phyloP scores from a whole-genome alignment of 2,329 filamentous ascomycete genomes.

The Fusarium sp. region DNA sequence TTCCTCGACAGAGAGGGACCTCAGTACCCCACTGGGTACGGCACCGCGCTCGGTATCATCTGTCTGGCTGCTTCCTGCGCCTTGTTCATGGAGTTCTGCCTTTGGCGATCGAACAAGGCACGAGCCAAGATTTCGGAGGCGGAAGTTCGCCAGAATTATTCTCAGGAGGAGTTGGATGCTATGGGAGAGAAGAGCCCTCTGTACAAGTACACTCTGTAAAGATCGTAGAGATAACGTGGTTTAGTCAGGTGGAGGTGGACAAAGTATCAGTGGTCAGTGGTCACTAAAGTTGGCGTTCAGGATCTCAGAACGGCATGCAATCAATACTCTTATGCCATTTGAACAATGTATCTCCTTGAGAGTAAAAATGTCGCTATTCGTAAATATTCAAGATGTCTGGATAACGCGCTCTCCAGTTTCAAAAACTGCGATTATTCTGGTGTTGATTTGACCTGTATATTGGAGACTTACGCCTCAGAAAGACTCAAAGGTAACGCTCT shows the following conservation, averaged over 20 bases:
- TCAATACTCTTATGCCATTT: not conserved
- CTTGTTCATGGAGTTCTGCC: constrained; percentile 23
- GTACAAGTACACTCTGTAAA: constrained; percentile 33
- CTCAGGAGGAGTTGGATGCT: constrained; percentile 25
- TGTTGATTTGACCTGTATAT: too few relatives aligned
- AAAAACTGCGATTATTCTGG: too few relatives aligned
- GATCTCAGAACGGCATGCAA: too few relatives aligned
- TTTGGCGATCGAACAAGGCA: constrained; percentile 25
- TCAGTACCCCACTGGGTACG: constrained; percentile 52
- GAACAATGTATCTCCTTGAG: not conserved
- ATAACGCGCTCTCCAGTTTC: too few relatives aligned
- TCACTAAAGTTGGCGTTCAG: not conserved
- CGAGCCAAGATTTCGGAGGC: constrained; percentile 11
- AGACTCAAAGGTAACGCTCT: too few relatives aligned
- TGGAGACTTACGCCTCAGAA: too few relatives aligned
- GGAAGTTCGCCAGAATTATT: constrained; percentile 20
- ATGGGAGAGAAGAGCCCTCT: constrained; percentile 35
- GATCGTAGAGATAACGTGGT: not conserved
- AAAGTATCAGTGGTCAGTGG: not conserved
- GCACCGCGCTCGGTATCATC: constrained; percentile 48
- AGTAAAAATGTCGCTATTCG: not conserved
- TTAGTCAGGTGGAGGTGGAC: not conserved
- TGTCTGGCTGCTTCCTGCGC: constrained; percentile 24
- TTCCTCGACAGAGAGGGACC: constrained; percentile 52
- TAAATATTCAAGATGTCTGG: too few relatives aligned